A percentile compares a stretch with the other conserved stretches of the same genome.
These are phyloP conservation scores for Talaromyces pinophilus DNA, from an alignment of 2,329 filamentous ascomycete genomes.

Conservation along the genomic window DNA sequence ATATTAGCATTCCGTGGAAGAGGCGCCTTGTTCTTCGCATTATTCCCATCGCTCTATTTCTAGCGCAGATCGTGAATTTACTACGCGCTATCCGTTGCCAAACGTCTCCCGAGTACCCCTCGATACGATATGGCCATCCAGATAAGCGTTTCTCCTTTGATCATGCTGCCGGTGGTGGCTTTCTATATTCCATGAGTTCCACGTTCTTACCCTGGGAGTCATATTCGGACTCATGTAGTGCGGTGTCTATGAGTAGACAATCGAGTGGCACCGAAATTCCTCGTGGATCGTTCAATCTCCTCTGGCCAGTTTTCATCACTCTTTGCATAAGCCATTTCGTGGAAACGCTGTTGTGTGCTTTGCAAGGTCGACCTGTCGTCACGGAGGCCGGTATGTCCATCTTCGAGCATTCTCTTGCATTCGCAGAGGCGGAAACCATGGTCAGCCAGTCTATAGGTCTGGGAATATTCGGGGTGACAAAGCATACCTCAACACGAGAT, in stretches of 20 bases:
- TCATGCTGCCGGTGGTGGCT: slow-evolving; percentile 68
- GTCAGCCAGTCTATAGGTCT: slow-evolving; percentile 78
- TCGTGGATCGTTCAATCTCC: slow-evolving; percentile 73
- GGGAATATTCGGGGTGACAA: slow-evolving; percentile 60
- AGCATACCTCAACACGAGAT: slow-evolving; percentile 45
- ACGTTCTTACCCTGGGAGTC: slow-evolving; percentile 70
- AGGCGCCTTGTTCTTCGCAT: slow-evolving; percentile 69
- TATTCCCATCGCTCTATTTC: slow-evolving; percentile 69
- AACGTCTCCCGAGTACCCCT: slow-evolving; percentile 71
- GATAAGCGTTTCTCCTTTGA: slow-evolving; percentile 67
- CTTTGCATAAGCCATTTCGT: slow-evolving; percentile 77
- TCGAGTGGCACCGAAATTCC: slow-evolving; percentile 57
- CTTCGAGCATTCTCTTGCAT: slow-evolving; percentile 93
- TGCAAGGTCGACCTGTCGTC: slow-evolving; percentile 77
- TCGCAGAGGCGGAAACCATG: slow-evolving; percentile 90
- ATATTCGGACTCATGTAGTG: slow-evolving; percentile 72
- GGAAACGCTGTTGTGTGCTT: slow-evolving; percentile 82
- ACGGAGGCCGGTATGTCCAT: slow-evolving; percentile 94
- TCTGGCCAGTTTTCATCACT: slow-evolving; percentile 54
- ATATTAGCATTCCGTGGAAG: slow-evolving; percentile 73
- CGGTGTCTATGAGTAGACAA: slow-evolving; percentile 69
- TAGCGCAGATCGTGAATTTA: slow-evolving; percentile 67
- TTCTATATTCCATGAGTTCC: slow-evolving; percentile 72
- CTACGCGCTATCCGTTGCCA: slow-evolving; percentile 90
- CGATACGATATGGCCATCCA: slow-evolving; percentile 68